These are phyloP conservation scores for Pythium aphanidermatum DNA, from an alignment of 352 stramenopile species.

Conservation along the genomic window DNA sequence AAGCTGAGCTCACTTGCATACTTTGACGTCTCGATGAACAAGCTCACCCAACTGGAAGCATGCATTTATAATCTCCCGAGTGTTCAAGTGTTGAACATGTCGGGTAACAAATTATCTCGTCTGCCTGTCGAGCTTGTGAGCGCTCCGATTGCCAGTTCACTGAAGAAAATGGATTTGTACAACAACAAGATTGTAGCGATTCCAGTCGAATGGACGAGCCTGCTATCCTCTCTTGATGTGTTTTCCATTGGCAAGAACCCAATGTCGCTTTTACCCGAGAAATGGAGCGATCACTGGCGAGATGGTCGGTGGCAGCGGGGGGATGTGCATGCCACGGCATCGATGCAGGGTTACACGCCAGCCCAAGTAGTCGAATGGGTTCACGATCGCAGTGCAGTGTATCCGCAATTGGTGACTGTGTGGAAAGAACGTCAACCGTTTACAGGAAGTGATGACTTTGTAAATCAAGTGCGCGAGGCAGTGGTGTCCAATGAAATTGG, in stretches of 20 bases:
- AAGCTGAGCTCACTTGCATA: slow-evolving; percentile 34
- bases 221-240: slow-evolving; percentile 51
- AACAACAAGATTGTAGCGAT: slow-evolving; percentile 50
- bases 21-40: slow-evolving; percentile 53
- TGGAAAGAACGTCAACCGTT: slow-evolving; percentile 25
- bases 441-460: slow-evolving; percentile 35
- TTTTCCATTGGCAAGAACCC: slow-evolving; percentile 53
- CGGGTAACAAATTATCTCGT: slow-evolving; percentile 37
- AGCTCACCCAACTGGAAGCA: slow-evolving; percentile 34
- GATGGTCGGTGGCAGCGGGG: slow-evolving; percentile 29
- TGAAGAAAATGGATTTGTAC: slow-evolving; percentile 61
- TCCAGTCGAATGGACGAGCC: slow-evolving; percentile 40
- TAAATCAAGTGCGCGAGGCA: slow-evolving; percentile 24
- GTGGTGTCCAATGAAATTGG: too few species aligned
- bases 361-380: slow-evolving; percentile 49
- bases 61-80: slow-evolving; percentile 39
- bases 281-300: slow-evolving; percentile 40
- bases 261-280: slow-evolving; percentile 46
- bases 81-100: slow-evolving; percentile 51
- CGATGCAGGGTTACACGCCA: slow-evolving; percentile 44
- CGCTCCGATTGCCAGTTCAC: slow-evolving; percentile 1
- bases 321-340: slow-evolving; percentile 45
- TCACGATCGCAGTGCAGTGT: slow-evolving; percentile 35
- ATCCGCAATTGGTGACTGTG: slow-evolving; percentile 40
- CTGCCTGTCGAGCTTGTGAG: slow-evolving; percentile 38